These are phyloP conservation scores for Odontarrhena argentea DNA, from an alignment of 345 rosid genomes.

Conservation along the genomic window DNA sequence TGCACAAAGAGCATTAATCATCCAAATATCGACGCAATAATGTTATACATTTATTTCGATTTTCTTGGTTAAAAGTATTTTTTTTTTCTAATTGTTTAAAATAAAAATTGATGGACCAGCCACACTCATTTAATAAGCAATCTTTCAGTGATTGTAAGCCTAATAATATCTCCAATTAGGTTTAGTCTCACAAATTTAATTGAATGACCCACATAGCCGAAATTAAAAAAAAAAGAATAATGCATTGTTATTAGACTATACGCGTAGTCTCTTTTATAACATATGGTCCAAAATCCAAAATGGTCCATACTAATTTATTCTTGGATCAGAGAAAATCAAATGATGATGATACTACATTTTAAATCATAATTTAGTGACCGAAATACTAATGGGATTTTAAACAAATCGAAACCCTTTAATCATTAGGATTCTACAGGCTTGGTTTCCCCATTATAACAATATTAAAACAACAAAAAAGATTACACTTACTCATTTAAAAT, in stretches of 20 bases:
- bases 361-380: constrained; percentile 31
- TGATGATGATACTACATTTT: constrained; percentile 32
- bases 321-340: constrained; percentile 37
- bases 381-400: constrained; percentile 33
- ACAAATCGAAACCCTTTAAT: constrained; percentile 40
- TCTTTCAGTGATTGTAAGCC: not conserved
- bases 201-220: not conserved
- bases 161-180: constrained; percentile 7
- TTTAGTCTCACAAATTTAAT: constrained; percentile 6
- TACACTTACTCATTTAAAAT: constrained; percentile 12
- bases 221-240: not conserved
- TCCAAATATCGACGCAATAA: too few relatives aligned
- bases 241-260: constrained; percentile 21
- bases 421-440: constrained; percentile 37
- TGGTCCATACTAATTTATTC: constrained; percentile 32
- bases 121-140: not conserved
- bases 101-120: not conserved
- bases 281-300: constrained; percentile 31
- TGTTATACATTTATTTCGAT: too few relatives aligned
- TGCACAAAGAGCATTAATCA: not conserved
- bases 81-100: not conserved
- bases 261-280: constrained; percentile 28
- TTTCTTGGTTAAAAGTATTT: not conserved
- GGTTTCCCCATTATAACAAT: constrained; percentile 28
- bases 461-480: constrained; percentile 6